Conservation (phyloP, 768 basidiomycete species). For the Kwoniella newhampshirensis region DNA sequence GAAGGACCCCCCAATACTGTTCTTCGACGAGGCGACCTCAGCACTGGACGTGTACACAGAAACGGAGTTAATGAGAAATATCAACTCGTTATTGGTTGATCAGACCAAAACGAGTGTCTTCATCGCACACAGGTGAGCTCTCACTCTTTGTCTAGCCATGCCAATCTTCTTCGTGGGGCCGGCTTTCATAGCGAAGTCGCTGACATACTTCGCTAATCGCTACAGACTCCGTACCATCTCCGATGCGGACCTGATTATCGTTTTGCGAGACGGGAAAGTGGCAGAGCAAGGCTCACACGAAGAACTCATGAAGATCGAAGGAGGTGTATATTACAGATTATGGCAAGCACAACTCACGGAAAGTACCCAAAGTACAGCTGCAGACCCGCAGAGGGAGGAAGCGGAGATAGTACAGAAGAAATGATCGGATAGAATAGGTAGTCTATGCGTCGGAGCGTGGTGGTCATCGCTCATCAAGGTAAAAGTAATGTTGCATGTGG, state of each 20-base stretch:
- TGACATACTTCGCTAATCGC: neutral
- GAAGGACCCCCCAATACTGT: constrained; percentile 92
- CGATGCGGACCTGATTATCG: constrained; percentile 79
- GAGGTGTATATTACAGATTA: constrained; percentile 53
- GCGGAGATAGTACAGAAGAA: neutral
- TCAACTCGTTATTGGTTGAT: constrained; percentile 73
- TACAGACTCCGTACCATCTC: constrained; percentile 27
- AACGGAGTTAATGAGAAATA: constrained; percentile 89
- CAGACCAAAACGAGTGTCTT: constrained; percentile 89
- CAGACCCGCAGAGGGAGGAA: constrained; percentile 14
- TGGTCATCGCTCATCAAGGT: no score
- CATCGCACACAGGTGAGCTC: constrained; percentile 80
- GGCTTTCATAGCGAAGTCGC: constrained; percentile 9
- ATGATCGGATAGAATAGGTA: neutral
- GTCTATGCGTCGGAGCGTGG: neutral
- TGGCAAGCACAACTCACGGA: constrained; percentile 54
- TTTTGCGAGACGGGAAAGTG: constrained; percentile 84
- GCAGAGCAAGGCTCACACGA: constrained; percentile 93
- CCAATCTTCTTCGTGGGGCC: constrained; percentile 1
- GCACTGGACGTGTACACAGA: constrained; percentile 95
- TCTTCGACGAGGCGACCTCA: constrained; percentile 98
- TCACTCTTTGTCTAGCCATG: neutral
- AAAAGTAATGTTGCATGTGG: no score
- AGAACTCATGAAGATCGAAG: constrained; percentile 68
- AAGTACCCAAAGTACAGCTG: constrained; percentile 23